Base-by-base conservation (phyloP, 2,329 filamentous ascomycete genomes). In the Penicillium sp. region DNA sequence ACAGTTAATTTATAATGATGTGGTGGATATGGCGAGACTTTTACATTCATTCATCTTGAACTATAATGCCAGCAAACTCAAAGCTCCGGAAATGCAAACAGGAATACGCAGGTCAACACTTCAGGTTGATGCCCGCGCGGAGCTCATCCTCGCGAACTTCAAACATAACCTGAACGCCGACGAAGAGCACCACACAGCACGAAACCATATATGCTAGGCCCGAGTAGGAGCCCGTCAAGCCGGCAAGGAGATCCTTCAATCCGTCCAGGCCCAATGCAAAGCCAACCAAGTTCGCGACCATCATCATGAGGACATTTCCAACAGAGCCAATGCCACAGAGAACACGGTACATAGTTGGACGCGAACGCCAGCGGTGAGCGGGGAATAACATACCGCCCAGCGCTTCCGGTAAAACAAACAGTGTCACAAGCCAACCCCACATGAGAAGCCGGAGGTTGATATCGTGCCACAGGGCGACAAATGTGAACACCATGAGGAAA, bases 401-500 rank as follows among this genome's bases (percentile, higher is more conserved):
- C 63, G 93, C 84, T 77, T 99, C 94, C 0, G 94, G 94, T 6
- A 97, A 72, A 72, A 99, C 91, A 75, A 99, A 99, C 22, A 97
- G 77, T 0, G 95, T 92, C 59, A 99, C 86, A 38, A 99, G 82
- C 94, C 94, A 99, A 27, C 94, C 93, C 94, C 94, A 99, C 72
- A 96, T 88, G 31, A 99, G 82, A 38, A 99, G 80, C 9, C 89
- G 85, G 29, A 97, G 83, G 75, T 96, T 88, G 67, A 99, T 96
- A 67, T 99, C 94, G 75, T 99, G 94, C 94, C 94, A 99, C 27
- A 99, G 80, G 0, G 94, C 95, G 22, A 99, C 94, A 67, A 99
- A 99, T 0, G 92, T 97, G 71, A 99, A 99, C 31, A 96, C 90
- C 4, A 88, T 77, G 2, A 95, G 79, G 71, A 91, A 94, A 53